These are phyloP conservation scores for Spiromastix sp. DNA, from an alignment of 2,329 filamentous ascomycete genomes.

Conservation along the genomic window DNA sequence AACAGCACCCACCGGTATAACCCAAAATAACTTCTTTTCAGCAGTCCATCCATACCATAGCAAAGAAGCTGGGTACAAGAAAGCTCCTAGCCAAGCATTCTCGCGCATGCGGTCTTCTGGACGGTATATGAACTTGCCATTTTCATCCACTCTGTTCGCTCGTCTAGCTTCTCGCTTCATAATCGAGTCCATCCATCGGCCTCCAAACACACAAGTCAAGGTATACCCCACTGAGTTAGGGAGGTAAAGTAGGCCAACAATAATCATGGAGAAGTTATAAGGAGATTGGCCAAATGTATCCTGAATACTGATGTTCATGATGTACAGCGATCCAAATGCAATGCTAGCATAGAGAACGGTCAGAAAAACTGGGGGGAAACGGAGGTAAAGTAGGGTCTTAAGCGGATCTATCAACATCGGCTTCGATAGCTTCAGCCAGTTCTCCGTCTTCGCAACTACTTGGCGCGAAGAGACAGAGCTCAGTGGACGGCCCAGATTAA, in stretches of 20 bases:
- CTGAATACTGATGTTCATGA: slow-evolving; percentile 69
- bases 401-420: slow-evolving; percentile 62
- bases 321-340: slow-evolving; percentile 64
- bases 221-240: slow-evolving; percentile 66
- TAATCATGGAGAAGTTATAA: slow-evolving; percentile 58
- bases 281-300: slow-evolving; percentile 55
- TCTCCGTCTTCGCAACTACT: slow-evolving; percentile 49
- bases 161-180: slow-evolving; percentile 67
- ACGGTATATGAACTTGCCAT: slow-evolving; percentile 55
- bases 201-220: slow-evolving; percentile 56
- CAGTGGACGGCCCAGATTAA: slow-evolving; percentile 14
- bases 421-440: slow-evolving; percentile 43
- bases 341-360: slow-evolving; percentile 66
- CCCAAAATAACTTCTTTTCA: slow-evolving; percentile 52
- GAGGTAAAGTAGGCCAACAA: slow-evolving; percentile 68
- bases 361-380: slow-evolving; percentile 62
- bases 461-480: slow-evolving; percentile 51
- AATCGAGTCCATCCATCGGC: slow-evolving; percentile 68
- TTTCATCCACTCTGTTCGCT: slow-evolving; percentile 56
- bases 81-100: slow-evolving; percentile 66
- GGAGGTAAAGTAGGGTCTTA: slow-evolving; percentile 58
- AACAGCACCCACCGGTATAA: slow-evolving; percentile 38
- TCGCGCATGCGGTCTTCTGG: slow-evolving; percentile 77
- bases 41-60: slow-evolving; percentile 71
- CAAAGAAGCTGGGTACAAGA: slow-evolving; percentile 59